phyloP scores from a whole-genome alignment of 2,329 filamentous ascomycete genomes.

The Beauveria australis region DNA sequence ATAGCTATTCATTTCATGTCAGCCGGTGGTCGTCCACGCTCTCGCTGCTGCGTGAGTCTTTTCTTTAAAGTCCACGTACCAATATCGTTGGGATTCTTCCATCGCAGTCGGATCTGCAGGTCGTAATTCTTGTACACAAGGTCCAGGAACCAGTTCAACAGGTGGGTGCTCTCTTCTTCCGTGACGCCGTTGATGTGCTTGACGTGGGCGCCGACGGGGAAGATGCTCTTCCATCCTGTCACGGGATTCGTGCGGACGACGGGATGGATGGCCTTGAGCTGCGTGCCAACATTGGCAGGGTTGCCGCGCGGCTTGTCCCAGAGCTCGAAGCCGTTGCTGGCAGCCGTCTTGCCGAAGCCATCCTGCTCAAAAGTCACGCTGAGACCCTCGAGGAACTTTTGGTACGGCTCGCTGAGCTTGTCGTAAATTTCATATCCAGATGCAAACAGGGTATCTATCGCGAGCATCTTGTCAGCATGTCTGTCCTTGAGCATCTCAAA shows the following conservation, averaged over 20 bases:
- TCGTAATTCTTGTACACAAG: conserved; percentile 48
- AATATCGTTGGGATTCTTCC: conserved; percentile 37
- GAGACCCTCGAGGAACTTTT: conserved; percentile 49
- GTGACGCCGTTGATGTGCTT: conserved; percentile 42
- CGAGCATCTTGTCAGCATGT: neutral
- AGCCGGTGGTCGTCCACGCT: neutral
- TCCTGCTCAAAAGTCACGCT: conserved; percentile 47
- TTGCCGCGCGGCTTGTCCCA: conserved; percentile 38
- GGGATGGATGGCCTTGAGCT: conserved; percentile 43
- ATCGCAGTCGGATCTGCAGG: conserved; percentile 40
- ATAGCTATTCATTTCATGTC: conserved; percentile 29
- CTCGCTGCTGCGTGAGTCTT: neutral
- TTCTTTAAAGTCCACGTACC: conserved; percentile 15
- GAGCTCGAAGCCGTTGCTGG: conserved; percentile 34
- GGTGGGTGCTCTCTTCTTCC: conserved; percentile 35
- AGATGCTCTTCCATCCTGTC: conserved; percentile 49
- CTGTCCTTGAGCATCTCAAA: neutral
- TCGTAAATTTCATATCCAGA: conserved; percentile 61
- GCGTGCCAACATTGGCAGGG: conserved; percentile 40
- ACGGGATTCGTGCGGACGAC: conserved; percentile 50
- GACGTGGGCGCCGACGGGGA: conserved; percentile 43
- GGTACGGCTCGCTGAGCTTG: conserved; percentile 47
- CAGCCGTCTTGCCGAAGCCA: conserved; percentile 40
- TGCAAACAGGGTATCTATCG: conserved; percentile 54
- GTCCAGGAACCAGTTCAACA: conserved; percentile 44